These are phyloP conservation scores for Sambucus nigra DNA, from an alignment of 129 eudicot genomes.

Conservation along the genomic window DNA sequence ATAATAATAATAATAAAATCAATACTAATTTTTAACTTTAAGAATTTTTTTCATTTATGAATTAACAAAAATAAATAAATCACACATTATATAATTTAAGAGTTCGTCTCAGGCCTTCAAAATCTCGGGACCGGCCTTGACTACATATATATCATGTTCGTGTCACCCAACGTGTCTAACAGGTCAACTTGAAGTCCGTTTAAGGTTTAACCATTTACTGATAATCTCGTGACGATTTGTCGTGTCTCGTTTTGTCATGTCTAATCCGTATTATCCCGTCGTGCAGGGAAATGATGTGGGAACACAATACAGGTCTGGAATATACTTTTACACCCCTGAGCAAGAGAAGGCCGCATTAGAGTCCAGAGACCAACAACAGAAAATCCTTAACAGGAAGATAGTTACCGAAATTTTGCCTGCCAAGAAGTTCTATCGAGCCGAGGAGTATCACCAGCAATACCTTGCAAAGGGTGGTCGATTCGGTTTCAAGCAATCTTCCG, in stretches of 20 bases:
- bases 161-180: no score
- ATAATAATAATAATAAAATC: no score
- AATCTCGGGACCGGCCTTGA: no score
- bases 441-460: slow-evolving; percentile 96
- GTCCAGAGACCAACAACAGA: slow-evolving; percentile 51
- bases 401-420: slow-evolving; percentile 86
- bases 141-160: no score
- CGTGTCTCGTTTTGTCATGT: no score
- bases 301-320: slow-evolving; percentile 86
- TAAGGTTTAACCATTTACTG: no score
- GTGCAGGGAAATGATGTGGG: slow-evolving; percentile 87
- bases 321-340: slow-evolving; percentile 84
- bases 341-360: slow-evolving; percentile 83
- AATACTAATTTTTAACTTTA: no score
- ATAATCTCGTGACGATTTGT: not conserved
- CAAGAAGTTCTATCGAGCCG: slow-evolving; percentile 82
- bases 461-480: slow-evolving; percentile 89
- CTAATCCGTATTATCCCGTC: not conserved
- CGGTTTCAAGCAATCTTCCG: slow-evolving; percentile 62
- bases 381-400: slow-evolving; percentile 48
- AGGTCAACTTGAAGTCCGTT: no score
- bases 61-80: no score
- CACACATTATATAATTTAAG: no score
- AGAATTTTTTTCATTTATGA: no score
- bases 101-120: no score